phyloP scores from a whole-genome alignment of 75 land plant species.

The Selaginella tamariscina region DNA sequence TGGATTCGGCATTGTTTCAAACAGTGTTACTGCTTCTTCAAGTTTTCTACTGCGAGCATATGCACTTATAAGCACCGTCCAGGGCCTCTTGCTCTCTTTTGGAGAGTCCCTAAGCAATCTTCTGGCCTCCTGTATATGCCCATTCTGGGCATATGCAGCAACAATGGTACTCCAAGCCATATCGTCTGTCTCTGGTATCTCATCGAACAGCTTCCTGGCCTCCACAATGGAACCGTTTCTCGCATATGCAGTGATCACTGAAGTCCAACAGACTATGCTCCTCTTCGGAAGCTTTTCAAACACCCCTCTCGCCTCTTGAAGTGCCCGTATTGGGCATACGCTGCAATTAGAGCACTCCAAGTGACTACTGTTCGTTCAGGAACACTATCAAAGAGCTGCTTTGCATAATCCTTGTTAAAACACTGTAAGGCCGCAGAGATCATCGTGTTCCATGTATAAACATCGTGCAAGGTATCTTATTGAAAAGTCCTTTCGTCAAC shows the following conservation, averaged over 20 bases:
- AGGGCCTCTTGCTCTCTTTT: background rate
- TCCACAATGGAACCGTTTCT: background rate
- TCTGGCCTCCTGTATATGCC: background rate
- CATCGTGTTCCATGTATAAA: too few species aligned
- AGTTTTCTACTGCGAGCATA: background rate
- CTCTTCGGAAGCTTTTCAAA: background rate
- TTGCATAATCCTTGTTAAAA: too few species aligned
- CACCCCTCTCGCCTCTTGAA: background rate
- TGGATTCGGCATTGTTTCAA: background rate
- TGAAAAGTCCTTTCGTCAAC: too few species aligned
- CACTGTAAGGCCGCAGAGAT: too few species aligned
- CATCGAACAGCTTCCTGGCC: background rate
- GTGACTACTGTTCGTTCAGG: too few species aligned
- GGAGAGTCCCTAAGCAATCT: background rate
- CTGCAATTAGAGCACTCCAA: too few species aligned
- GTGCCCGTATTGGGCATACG: too few species aligned
- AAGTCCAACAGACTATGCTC: background rate
- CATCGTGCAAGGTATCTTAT: too few species aligned
- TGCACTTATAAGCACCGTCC: background rate
- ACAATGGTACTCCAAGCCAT: background rate
- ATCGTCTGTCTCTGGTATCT: background rate
- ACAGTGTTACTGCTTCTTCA: background rate
- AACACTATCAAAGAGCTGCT: too few species aligned
- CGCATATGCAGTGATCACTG: background rate
- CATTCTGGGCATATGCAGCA: background rate